Conservation (phyloP, 495 filamentous ascomycete genomes). For the Aspergillus cavernicola region DNA sequence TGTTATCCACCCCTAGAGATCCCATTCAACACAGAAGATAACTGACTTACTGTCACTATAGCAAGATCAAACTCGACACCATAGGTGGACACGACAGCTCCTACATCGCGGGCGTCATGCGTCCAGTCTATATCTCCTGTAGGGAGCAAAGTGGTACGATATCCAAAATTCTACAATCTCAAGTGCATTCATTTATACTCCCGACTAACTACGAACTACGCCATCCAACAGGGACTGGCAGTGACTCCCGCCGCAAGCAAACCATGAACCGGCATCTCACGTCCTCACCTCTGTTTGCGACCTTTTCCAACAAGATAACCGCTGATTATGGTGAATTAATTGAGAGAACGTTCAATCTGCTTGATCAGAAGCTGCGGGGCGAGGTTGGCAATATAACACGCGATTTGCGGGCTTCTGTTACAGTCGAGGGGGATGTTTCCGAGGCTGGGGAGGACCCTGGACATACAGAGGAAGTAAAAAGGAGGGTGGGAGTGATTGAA, state of each 20-base stretch:
- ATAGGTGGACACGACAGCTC: constrained; percentile 19
- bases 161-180: not conserved
- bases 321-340: not conserved
- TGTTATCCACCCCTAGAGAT: not conserved
- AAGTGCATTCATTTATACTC: not conserved
- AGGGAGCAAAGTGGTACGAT: constrained; percentile 18
- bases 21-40: not conserved
- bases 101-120: constrained; percentile 24
- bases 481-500: not conserved
- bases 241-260: constrained; percentile 11
- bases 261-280: constrained; percentile 12
- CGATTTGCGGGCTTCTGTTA: constrained; percentile 12
- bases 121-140: constrained; percentile 15
- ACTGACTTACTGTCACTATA: not conserved
- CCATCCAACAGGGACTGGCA: constrained; percentile 12
- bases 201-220: not conserved
- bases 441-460: constrained; percentile 13
- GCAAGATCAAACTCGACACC: constrained; percentile 13
- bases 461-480: not conserved
- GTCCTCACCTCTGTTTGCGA: constrained; percentile 4
- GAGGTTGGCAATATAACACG: constrained; percentile 7
- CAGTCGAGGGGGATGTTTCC: constrained; percentile 6
- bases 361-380: constrained; percentile 1
- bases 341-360: not conserved
- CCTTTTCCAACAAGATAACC: not conserved